Percentiles rank a stretch among this genome's conserved stretches.
Evolutionary conservation across 2,329 filamentous ascomycete genomes (phyloP).

Genomic region (Aspergillus costaricaensis): DNA sequence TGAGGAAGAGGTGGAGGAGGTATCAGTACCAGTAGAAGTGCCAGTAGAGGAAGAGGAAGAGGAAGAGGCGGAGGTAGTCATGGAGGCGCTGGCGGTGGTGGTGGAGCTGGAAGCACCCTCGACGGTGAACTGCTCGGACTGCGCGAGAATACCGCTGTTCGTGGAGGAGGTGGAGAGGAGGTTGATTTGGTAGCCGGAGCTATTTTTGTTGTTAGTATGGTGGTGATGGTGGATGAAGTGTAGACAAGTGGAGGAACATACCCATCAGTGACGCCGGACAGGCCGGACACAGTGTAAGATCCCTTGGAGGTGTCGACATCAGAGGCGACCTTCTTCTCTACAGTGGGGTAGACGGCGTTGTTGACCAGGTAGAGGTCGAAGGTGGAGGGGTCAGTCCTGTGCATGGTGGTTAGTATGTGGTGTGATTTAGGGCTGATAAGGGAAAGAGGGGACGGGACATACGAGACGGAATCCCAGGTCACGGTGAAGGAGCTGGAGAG

Average conservation of each 20-base stretch:
- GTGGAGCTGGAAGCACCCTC: conserved; percentile 20
- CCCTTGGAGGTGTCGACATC: conserved; percentile 40
- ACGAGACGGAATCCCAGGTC: conserved; percentile 43
- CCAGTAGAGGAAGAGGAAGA: conserved; percentile 16
- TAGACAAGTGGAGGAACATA: conserved; percentile 14
- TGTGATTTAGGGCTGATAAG: neutral
- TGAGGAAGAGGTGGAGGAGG: neutral
- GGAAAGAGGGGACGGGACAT: conserved; percentile 10
- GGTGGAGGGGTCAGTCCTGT: conserved; percentile 40
- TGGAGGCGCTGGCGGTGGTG: conserved; percentile 15
- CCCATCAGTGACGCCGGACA: conserved; percentile 28
- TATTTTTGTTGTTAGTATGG: conserved; percentile 8
- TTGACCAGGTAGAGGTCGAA: conserved; percentile 48
- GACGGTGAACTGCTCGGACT: conserved; percentile 41
- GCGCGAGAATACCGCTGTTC: conserved; percentile 46
- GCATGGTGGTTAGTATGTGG: conserved; percentile 1
- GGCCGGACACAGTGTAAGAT: conserved; percentile 37
- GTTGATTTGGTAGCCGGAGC: conserved; percentile 45
- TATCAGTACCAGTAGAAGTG: conserved; percentile 8
- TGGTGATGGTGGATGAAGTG: neutral
- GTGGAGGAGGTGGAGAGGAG: conserved; percentile 34
- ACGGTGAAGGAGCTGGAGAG: conserved; percentile 38
- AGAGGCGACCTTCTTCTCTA: conserved; percentile 36
- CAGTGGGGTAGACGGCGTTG: conserved; percentile 36
- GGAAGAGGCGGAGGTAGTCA: conserved; percentile 14